Evolutionary conservation across 2,329 filamentous ascomycete genomes (phyloP).

Genomic region (Curvularia sp.): DNA sequence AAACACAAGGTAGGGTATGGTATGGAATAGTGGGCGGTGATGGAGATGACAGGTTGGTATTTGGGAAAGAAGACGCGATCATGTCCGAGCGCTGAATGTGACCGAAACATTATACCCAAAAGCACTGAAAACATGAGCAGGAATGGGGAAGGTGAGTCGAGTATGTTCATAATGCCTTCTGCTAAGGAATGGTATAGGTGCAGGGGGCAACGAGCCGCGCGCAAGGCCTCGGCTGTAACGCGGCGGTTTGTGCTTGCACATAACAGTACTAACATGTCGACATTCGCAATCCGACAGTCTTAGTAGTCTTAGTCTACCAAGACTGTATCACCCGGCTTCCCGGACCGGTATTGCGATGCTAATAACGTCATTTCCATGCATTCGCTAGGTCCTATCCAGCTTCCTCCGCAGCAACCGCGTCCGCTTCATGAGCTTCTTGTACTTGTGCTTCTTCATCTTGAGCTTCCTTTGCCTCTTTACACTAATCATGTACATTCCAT

Average conservation of each 20-base stretch:
- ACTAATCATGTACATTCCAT: conserved; percentile 79
- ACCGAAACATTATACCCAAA: conserved; percentile 35
- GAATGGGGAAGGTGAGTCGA: conserved; percentile 37
- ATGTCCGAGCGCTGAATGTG: conserved; percentile 33
- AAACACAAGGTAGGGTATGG: conserved; percentile 40
- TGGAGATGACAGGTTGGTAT: conserved; percentile 33
- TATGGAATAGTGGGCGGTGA: conserved; percentile 15
- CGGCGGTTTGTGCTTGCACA: conserved; percentile 4
- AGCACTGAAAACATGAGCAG: conserved; percentile 27
- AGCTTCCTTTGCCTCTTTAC: conserved; percentile 91
- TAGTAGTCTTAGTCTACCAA: not conserved
- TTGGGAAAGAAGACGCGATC: conserved; percentile 34
- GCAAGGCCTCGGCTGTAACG: conserved; percentile 4
- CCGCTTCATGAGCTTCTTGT: conserved; percentile 97
- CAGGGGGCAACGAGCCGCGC: conserved; percentile 4
- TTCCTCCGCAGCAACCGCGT: conserved; percentile 89
- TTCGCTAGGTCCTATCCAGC: conserved; percentile 60
- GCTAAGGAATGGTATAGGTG: conserved; percentile 4
- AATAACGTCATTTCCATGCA: conserved; percentile 22
- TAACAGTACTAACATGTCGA: not conserved
- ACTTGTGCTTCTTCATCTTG: conserved; percentile 99
- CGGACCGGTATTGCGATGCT: conserved; percentile 22
- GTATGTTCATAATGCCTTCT: conserved; percentile 41
- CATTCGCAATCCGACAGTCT: not conserved
- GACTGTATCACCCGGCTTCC: conserved; percentile 8